Conservation (phyloP, 129 eudicot genomes). For the Logfia minima region DNA sequence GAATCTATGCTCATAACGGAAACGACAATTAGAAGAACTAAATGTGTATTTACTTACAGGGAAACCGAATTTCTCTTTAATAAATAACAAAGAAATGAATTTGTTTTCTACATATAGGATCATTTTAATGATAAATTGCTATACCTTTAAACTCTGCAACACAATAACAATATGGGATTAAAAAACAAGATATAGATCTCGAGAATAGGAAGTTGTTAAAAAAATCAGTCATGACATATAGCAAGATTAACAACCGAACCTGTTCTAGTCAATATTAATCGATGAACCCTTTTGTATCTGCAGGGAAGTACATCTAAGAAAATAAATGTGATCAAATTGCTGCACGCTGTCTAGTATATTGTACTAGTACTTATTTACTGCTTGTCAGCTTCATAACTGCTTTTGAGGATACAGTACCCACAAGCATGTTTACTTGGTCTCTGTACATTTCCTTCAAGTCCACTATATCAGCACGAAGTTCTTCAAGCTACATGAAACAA, state of each 20-base stretch:
- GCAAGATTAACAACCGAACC: background rate
- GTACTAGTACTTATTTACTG: background rate
- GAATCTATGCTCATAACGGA: too few relatives aligned
- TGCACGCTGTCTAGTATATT: too few relatives aligned
- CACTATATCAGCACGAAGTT: conserved; percentile 89
- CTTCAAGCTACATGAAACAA: conserved; percentile 66
- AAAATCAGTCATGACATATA: background rate
- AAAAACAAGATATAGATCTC: background rate
- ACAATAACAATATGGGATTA: background rate
- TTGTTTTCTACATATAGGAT: too few relatives aligned
- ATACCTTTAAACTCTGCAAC: conserved; percentile 1
- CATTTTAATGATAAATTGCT: too few relatives aligned
- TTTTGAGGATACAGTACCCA: conserved; percentile 43
- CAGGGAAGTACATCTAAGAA: too few relatives aligned
- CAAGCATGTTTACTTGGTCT: conserved; percentile 90
- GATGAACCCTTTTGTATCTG: too few relatives aligned
- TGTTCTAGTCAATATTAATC: too few relatives aligned
- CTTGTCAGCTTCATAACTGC: background rate
- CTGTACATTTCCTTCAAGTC: conserved; percentile 96
- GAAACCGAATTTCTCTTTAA: too few relatives aligned
- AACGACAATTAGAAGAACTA: too few relatives aligned
- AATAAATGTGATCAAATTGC: background rate
- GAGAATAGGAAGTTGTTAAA: background rate
- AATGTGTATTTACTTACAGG: too few relatives aligned
- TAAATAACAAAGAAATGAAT: background rate